phyloP scores from a whole-genome alignment of 441 rosid species.

The Gossypium schwendimanii region DNA sequence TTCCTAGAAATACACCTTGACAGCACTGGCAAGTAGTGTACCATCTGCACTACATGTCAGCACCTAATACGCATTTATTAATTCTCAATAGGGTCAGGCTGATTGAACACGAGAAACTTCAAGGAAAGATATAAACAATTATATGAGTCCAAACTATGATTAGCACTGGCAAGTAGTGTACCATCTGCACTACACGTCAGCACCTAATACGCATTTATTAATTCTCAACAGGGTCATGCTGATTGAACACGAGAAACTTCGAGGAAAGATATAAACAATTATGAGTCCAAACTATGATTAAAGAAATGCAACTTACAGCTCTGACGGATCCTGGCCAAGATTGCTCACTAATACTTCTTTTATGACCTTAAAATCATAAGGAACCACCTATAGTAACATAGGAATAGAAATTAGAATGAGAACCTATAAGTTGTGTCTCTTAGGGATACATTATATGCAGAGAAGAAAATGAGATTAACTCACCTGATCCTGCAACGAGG shows the following conservation, averaged over 20 bases:
- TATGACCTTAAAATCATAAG: conserved; percentile 61
- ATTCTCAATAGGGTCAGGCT: background rate
- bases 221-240: background rate
- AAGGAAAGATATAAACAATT: background rate
- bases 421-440: conserved; percentile 16
- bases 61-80: background rate
- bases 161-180: background rate
- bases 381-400: conserved; percentile 50
- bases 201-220: background rate
- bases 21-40: background rate
- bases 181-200: background rate
- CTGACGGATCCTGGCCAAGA: conserved; percentile 49
- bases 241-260: background rate
- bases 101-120: background rate
- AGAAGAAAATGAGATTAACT: background rate
- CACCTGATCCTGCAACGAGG: conserved; percentile 80
- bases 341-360: conserved; percentile 49
- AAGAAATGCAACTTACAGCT: conserved; percentile 42
- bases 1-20: background rate
- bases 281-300: background rate
- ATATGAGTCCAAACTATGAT: background rate
- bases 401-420: conserved; percentile 8
- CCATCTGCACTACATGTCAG: background rate
- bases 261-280: background rate
- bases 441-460: background rate